Percentiles rank a stretch among this genome's conserved stretches.
Evolutionary conservation across 257 asterid genomes (phyloP).

Genomic region (Solanum acaule): DNA sequence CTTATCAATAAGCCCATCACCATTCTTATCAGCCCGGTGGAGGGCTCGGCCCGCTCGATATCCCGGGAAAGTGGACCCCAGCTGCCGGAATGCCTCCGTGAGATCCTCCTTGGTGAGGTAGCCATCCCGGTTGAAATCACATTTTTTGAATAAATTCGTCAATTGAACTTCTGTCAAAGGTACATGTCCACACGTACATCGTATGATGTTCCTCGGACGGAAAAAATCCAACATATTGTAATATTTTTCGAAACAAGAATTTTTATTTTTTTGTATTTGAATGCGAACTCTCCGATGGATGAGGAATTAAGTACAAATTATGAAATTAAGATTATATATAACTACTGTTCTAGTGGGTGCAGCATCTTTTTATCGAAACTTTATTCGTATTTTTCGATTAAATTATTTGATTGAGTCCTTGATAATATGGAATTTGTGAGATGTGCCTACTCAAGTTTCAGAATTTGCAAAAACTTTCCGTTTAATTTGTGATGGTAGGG

Average conservation of each 20-base stretch:
- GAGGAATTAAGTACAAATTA: neutral
- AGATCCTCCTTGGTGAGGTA: constrained; percentile 1
- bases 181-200: neutral
- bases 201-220: neutral
- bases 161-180: neutral
- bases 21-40: neutral
- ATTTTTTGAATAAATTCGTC: neutral
- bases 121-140: neutral
- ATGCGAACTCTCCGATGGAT: neutral
- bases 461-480: neutral
- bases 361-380: neutral
- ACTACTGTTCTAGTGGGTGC: neutral
- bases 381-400: neutral
- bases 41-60: constrained; percentile 5
- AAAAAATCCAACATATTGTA: neutral
- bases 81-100: neutral
- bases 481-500: no score
- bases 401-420: neutral
- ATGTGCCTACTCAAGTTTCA: neutral
- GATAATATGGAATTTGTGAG: neutral
- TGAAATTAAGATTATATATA: neutral
- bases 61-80: constrained; percentile 2
- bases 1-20: constrained; percentile 7
- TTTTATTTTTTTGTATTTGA: neutral
- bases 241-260: rapidly evolving